A percentile compares a stretch with the other conserved stretches of the same genome.
Evolutionary conservation across 176 grass and related monocot genomes (phyloP).

Genomic region (Triticum monococcum): DNA sequence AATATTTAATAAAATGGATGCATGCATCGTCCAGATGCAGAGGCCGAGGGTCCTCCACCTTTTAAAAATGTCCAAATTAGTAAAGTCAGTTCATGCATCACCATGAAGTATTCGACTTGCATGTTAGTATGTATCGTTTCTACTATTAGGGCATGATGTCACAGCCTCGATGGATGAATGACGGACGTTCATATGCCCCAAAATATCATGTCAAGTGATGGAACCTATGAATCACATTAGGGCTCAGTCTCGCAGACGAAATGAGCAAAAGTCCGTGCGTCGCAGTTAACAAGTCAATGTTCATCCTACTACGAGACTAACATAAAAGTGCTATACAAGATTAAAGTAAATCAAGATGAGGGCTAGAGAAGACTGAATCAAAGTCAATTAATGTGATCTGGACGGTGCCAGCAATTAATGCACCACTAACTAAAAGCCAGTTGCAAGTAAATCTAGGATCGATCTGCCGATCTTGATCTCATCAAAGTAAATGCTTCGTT

Average conservation of each 20-base stretch:
- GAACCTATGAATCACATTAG: not conserved
- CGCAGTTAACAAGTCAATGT: not conserved
- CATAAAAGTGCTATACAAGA: not conserved
- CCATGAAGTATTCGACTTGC: no score
- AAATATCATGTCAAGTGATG: not conserved
- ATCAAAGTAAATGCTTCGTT: not conserved
- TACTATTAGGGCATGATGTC: no score
- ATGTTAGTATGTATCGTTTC: no score
- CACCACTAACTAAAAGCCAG: not conserved
- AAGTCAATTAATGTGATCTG: not conserved
- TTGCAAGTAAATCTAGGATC: not conserved
- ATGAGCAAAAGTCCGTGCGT: not conserved
- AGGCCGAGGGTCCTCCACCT: no score
- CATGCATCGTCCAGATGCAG: no score
- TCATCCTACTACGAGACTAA: not conserved
- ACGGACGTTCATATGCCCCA: not conserved
- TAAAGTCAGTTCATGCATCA: no score
- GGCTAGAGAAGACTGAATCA: not conserved
- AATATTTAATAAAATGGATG: no score
- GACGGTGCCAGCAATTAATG: not conserved
- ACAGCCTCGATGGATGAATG: no score
- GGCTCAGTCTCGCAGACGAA: no score
- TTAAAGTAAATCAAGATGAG: not conserved
- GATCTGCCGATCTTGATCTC: not conserved
- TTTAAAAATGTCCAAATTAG: no score